Conservation (phyloP, 257 asterid species). For the Solanum rostratum region DNA sequence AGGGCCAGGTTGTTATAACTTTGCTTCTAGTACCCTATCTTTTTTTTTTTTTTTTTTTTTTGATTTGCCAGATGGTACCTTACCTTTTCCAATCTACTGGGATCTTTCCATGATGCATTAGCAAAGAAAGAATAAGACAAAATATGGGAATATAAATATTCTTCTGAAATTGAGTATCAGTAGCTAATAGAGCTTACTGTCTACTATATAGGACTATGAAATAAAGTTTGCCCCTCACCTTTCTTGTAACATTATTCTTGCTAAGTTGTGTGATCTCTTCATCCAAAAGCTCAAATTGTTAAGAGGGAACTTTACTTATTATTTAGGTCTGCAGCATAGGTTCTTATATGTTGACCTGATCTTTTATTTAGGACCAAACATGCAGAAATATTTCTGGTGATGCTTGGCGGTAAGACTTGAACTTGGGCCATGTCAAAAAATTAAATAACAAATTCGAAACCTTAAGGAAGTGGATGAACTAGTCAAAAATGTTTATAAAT, state of each 20-base stretch:
- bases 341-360: not conserved
- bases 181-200: not conserved
- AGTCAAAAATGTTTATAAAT: not conserved
- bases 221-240: not conserved
- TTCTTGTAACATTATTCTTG: not conserved
- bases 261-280: not conserved
- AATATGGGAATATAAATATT: not conserved
- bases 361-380: not conserved
- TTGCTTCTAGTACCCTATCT: not conserved
- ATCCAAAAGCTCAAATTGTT: not conserved
- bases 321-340: not conserved
- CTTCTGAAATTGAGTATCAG: not conserved
- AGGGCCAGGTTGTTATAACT: too few species aligned
- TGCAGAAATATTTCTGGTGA: not conserved
- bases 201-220: not conserved
- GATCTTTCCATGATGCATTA: not conserved
- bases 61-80: too few species aligned
- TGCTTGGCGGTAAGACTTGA: not conserved
- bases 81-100: not conserved
- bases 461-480: not conserved
- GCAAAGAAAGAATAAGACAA: not conserved
- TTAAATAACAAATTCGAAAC: not conserved
- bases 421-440: not conserved
- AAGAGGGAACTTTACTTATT: not conserved
- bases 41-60: too few species aligned